These are phyloP conservation scores for Acorus gramineus DNA, from an alignment of 106 monocot genomes.

Conservation along the genomic window DNA sequence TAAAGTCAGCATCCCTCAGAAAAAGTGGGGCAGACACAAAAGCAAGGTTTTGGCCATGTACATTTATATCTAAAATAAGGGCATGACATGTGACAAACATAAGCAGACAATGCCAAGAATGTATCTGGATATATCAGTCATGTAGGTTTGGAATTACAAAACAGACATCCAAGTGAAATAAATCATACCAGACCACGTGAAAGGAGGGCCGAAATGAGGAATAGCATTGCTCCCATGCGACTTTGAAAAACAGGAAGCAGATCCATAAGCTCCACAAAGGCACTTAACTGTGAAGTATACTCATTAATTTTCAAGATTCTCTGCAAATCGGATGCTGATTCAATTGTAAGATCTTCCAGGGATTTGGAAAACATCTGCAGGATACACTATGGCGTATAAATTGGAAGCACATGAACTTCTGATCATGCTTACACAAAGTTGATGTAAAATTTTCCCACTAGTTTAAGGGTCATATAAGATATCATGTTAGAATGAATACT, in stretches of 20 bases:
- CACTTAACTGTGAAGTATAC: slow-evolving; percentile 34
- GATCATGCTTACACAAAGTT: no score
- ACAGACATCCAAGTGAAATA: neutral
- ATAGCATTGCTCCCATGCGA: slow-evolving; percentile 81
- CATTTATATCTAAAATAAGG: no score
- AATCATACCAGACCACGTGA: slow-evolving; percentile 79
- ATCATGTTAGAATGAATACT: no score
- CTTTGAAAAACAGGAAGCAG: slow-evolving; percentile 65
- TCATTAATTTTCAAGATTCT: slow-evolving; percentile 59
- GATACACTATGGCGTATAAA: neutral
- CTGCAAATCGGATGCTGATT: slow-evolving; percentile 82
- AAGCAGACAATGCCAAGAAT: no score
- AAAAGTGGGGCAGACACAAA: no score
- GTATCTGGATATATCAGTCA: neutral
- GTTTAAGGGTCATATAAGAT: no score
- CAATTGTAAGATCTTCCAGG: slow-evolving; percentile 62
- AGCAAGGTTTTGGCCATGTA: no score
- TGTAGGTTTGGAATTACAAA: neutral
- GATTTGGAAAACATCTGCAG: slow-evolving; percentile 46
- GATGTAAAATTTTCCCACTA: no score
- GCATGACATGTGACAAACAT: no score
- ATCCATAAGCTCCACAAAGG: slow-evolving; percentile 35
- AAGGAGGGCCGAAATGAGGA: slow-evolving; percentile 89
- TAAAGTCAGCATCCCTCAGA: no score
- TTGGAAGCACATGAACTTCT: no score